These are phyloP conservation scores for Macadamia integrifolia DNA, from an alignment of 164 flowering plant species.

Conservation along the genomic window DNA sequence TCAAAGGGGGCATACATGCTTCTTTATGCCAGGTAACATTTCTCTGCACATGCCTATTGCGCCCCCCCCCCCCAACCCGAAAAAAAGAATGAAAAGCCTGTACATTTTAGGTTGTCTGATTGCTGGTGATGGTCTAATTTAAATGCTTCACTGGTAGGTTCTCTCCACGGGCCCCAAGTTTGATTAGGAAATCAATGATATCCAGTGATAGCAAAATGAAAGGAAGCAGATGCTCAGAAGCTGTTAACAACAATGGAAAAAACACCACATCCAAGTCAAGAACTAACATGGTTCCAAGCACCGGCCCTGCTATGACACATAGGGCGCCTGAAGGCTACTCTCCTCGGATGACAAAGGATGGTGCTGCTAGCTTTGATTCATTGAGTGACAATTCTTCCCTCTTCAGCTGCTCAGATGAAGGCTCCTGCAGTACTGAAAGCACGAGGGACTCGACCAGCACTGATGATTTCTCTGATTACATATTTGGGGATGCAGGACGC, in stretches of 20 bases:
- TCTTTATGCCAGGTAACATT: conserved; percentile 67
- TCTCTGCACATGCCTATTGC: not conserved
- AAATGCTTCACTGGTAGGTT: conserved; percentile 33
- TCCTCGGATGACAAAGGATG: conserved; percentile 13
- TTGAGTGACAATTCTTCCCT: conserved; percentile 76
- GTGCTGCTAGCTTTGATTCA: conserved; percentile 30
- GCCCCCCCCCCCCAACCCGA: too few species aligned
- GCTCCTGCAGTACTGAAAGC: conserved; percentile 78
- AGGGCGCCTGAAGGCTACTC: conserved; percentile 10
- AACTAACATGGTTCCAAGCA: conserved; percentile 7
- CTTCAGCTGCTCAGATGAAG: conserved; percentile 77
- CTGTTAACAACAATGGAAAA: conserved; percentile 15
- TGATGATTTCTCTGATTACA: conserved; percentile 62
- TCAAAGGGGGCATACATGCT: conserved; percentile 83
- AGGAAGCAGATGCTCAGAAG: conserved; percentile 13
- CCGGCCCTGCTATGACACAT: conserved; percentile 3
- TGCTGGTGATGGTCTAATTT: not conserved
- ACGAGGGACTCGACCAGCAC: conserved; percentile 61
- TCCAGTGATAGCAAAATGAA: conserved; percentile 23
- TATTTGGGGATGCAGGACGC: conserved; percentile 45
- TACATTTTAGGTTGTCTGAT: not conserved
- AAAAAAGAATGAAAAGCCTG: too few species aligned
- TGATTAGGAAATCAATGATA: conserved; percentile 31
- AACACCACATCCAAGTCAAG: conserved; percentile 15
- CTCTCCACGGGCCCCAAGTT: conserved; percentile 76